Percentiles rank a stretch among this genome's conserved stretches.
Conservation (phyloP, 139 green algal genomes). For the Pleodorina starrii region DNA sequence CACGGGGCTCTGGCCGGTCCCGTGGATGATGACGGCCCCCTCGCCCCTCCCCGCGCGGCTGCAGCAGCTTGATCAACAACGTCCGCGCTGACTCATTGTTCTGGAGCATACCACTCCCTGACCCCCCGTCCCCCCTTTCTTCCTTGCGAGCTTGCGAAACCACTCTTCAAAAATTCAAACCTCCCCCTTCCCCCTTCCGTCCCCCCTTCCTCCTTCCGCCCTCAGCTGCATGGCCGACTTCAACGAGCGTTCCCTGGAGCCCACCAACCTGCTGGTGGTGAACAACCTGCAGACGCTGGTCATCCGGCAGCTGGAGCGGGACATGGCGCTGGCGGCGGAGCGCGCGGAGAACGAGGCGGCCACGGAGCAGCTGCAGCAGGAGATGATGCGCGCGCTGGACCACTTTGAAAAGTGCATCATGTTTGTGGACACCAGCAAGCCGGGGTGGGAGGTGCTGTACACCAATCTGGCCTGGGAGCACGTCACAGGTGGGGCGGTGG, state of each 20-base stretch:
- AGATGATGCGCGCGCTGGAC: constrained; percentile 56
- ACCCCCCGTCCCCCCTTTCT: too few relatives aligned
- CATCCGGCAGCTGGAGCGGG: constrained; percentile 51
- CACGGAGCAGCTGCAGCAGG: constrained; percentile 49
- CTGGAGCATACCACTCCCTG: too few relatives aligned
- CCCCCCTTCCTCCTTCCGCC: too few relatives aligned
- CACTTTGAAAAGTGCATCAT: constrained; percentile 57
- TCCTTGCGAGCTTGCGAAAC: too few relatives aligned
- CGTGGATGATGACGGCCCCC: too few relatives aligned
- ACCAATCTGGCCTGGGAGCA: constrained; percentile 51
- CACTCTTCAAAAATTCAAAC: too few relatives aligned
- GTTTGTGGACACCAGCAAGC: constrained; percentile 52
- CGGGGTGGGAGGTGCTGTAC: constrained; percentile 50
- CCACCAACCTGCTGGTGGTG: constrained; percentile 49
- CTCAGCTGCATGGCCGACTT: constrained; percentile 52
- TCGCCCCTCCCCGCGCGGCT: too few relatives aligned
- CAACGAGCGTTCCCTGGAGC: constrained; percentile 16
- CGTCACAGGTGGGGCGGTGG: constrained; percentile 45
- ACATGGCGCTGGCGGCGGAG: constrained; percentile 47
- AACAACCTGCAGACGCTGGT: constrained; percentile 55
- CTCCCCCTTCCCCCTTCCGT: too few relatives aligned
- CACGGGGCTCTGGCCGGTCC: too few relatives aligned
- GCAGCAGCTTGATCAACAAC: too few relatives aligned
- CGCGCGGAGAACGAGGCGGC: constrained; percentile 21
- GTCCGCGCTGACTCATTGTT: too few relatives aligned